Evolutionary conservation across 176 grass and related monocot species (phyloP).

Genomic region (Urochloa ruziziensis): DNA sequence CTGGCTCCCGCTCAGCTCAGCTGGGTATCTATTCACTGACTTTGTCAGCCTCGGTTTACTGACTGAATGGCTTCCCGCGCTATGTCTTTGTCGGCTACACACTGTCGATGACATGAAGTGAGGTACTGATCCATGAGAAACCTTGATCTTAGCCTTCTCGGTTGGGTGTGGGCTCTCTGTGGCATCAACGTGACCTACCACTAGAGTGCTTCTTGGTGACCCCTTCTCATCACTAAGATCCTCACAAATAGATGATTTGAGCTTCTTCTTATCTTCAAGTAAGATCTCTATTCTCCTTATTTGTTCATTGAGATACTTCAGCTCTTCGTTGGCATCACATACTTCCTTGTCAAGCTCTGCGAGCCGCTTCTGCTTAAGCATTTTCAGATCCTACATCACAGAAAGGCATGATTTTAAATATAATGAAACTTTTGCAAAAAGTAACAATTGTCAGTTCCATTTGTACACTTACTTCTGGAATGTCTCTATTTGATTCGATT

Average conservation of each 20-base stretch:
- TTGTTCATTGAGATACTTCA: slow-evolving; percentile 44
- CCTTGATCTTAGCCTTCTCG: slow-evolving; percentile 32
- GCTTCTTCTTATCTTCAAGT: slow-evolving; percentile 49
- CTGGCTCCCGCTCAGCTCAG: slow-evolving; percentile 55
- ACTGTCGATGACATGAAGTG: slow-evolving; percentile 80
- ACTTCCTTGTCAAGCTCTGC: slow-evolving; percentile 64
- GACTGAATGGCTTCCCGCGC: slow-evolving; percentile 32
- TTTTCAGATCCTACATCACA: slow-evolving; percentile 62
- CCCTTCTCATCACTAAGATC: slow-evolving; percentile 41
- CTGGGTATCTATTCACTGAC: slow-evolving; percentile 33
- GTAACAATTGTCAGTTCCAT: background rate
- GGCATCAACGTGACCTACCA: slow-evolving; percentile 49
- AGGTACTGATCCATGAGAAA: slow-evolving; percentile 36
- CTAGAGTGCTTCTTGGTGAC: slow-evolving; percentile 80
- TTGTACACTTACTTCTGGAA: slow-evolving; percentile 58
- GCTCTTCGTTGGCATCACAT: slow-evolving; percentile 53
- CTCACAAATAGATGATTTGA: slow-evolving; percentile 18
- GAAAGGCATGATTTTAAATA: slow-evolving; percentile 22
- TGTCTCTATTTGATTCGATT: slow-evolving; percentile 55
- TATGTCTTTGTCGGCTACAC: slow-evolving; percentile 71
- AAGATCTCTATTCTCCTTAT: slow-evolving; percentile 55
- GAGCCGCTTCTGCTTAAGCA: slow-evolving; percentile 50
- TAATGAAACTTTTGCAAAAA: background rate
- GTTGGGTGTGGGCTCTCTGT: slow-evolving; percentile 37
- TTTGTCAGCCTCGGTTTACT: slow-evolving; percentile 47